Evolutionary conservation across 768 basidiomycete species (phyloP).

Genomic region (Melanogaster broomeanus): DNA sequence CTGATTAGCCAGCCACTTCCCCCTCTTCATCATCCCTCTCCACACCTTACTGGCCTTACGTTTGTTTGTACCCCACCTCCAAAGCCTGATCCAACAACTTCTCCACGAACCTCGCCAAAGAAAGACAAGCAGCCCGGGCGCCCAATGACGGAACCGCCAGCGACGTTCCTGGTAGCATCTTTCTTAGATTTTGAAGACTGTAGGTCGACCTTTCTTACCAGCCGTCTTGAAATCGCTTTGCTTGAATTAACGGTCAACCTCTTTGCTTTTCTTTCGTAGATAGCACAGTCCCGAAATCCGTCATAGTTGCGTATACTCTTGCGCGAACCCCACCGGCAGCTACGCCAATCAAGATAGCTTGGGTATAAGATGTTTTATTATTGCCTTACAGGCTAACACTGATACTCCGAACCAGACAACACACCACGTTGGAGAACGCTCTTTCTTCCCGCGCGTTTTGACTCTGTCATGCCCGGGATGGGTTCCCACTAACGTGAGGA

Average conservation of each 20-base stretch:
- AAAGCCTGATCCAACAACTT: slow-evolving; percentile 25
- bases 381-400: slow-evolving; percentile 1
- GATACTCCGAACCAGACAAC: slow-evolving; percentile 13
- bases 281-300: slow-evolving; percentile 37
- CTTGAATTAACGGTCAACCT: slow-evolving; percentile 26
- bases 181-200: slow-evolving; percentile 66
- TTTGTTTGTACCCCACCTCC: slow-evolving; percentile 46
- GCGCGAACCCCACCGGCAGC: slow-evolving; percentile 33
- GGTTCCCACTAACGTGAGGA: slow-evolving; percentile 28
- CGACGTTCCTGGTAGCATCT: slow-evolving; percentile 51
- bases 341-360: slow-evolving; percentile 27
- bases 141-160: slow-evolving; percentile 25
- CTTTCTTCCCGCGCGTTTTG: slow-evolving; percentile 46
- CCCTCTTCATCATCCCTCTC: slow-evolving; percentile 40
- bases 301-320: slow-evolving; percentile 32
- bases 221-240: background rate
- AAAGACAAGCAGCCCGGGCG: slow-evolving; percentile 26
- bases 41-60: slow-evolving; percentile 42
- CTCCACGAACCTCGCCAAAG: slow-evolving; percentile 26
- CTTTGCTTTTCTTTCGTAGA: slow-evolving; percentile 42
- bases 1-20: slow-evolving; percentile 46
- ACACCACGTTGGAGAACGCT: slow-evolving; percentile 36
- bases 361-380: slow-evolving; percentile 37
- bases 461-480: slow-evolving; percentile 44
- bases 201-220: slow-evolving; percentile 32